These are phyloP conservation scores for Aspergillus fijiensis DNA, from an alignment of 2,329 filamentous ascomycete species.

Conservation along the genomic window DNA sequence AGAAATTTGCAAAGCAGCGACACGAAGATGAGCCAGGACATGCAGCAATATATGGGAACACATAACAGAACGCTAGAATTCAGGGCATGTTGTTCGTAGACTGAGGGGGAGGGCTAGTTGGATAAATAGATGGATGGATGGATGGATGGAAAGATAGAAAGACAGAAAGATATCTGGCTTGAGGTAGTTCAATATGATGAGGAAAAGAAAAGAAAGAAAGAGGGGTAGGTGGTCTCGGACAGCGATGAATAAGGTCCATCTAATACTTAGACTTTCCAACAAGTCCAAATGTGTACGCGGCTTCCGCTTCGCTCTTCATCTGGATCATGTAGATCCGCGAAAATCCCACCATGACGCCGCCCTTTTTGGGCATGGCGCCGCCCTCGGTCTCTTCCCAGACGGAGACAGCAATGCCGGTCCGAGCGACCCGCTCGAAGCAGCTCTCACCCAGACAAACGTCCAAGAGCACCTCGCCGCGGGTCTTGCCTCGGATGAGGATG, in stretches of 20 bases:
- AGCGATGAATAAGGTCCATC: neutral
- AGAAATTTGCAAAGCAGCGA: neutral
- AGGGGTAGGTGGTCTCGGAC: neutral
- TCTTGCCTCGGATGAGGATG: slow-evolving; percentile 73
- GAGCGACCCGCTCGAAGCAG: slow-evolving; percentile 79
- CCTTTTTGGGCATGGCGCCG: slow-evolving; percentile 55
- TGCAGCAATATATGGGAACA: neutral
- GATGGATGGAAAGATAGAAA: neutral
- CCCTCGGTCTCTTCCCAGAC: slow-evolving; percentile 78
- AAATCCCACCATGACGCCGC: slow-evolving; percentile 59
- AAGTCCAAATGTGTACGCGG: slow-evolving; percentile 55
- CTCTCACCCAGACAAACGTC: slow-evolving; percentile 83
- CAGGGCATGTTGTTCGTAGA: neutral
- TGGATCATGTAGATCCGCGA: slow-evolving; percentile 66
- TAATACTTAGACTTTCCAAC: slow-evolving; percentile 55
- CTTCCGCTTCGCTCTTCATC: slow-evolving; percentile 55
- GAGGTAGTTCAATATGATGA: neutral
- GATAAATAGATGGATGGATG: neutral
- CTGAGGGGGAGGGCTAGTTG: neutral
- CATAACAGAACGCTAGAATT: neutral
- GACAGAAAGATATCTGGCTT: neutral
- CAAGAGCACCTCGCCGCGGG: slow-evolving; percentile 65
- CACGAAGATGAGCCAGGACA: no score
- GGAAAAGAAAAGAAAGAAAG: neutral
- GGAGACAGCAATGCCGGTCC: slow-evolving; percentile 82